These are phyloP conservation scores for Antrodiella citrinella DNA, from an alignment of 768 basidiomycete species.

Conservation along the genomic window DNA sequence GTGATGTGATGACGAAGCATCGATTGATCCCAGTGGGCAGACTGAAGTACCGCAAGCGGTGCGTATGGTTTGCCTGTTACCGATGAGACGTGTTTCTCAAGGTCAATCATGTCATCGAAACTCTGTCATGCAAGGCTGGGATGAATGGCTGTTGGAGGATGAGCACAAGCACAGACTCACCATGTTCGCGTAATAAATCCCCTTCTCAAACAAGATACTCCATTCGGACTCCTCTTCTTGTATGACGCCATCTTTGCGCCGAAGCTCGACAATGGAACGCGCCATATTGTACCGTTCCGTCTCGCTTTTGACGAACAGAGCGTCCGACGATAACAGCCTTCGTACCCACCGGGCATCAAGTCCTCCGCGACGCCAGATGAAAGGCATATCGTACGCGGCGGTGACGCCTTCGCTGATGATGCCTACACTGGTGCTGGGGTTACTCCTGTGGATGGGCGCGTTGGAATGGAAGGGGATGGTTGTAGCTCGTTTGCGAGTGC, in stretches of 20 bases:
- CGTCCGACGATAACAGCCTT: constrained; percentile 68
- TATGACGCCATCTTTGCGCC: constrained; percentile 41
- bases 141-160: neutral
- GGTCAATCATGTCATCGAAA: constrained; percentile 71
- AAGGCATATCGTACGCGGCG: constrained; percentile 28
- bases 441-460: constrained; percentile 6
- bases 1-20: constrained; percentile 55
- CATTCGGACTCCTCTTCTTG: constrained; percentile 59
- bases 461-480: constrained; percentile 18
- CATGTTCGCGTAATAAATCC: constrained; percentile 86
- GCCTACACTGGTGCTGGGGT: neutral
- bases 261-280: constrained; percentile 63
- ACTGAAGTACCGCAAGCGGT: constrained; percentile 56
- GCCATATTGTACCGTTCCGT: constrained; percentile 76
- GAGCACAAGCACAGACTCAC: constrained; percentile 30
- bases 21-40: constrained; percentile 74
- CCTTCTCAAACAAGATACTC: constrained; percentile 59
- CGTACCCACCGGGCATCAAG: constrained; percentile 67
- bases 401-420: constrained; percentile 5
- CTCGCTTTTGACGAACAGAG: constrained; percentile 73
- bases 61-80: constrained; percentile 63
- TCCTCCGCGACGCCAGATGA: constrained; percentile 71
- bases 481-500: constrained; percentile 22
- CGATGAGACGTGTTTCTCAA: constrained; percentile 71
- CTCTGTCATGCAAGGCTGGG: no score